Percentiles rank a stretch among this genome's conserved stretches.
Conservation (phyloP, 176 grass and related monocot genomes). For the Saccharum officinarum region DNA sequence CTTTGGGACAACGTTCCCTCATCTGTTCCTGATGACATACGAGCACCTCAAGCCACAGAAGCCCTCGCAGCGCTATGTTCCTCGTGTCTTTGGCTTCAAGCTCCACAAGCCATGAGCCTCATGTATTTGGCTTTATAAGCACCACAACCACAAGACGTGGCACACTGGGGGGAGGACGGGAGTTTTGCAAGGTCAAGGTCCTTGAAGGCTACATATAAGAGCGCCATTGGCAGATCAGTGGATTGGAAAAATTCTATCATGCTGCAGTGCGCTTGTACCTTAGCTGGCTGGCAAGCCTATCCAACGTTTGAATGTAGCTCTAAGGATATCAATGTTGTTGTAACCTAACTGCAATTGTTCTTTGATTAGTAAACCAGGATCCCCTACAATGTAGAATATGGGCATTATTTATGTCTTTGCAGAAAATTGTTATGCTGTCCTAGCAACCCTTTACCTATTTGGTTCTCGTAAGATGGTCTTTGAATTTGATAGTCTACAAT, state of each 20-base stretch:
- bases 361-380: slow-evolving; percentile 30
- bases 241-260: neutral
- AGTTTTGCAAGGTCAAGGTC: slow-evolving; percentile 23
- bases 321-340: slow-evolving; percentile 38
- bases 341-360: slow-evolving; percentile 33
- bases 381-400: neutral
- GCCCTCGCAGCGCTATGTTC: slow-evolving; percentile 48
- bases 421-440: neutral
- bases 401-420: neutral
- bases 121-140: slow-evolving; percentile 35
- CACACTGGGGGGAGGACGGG: neutral
- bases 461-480: neutral
- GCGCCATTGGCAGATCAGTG: neutral
- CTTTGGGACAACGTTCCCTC: slow-evolving; percentile 72
- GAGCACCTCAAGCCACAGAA: slow-evolving; percentile 74
- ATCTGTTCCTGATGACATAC: slow-evolving; percentile 71
- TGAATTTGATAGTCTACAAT: neutral
- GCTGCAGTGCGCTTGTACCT: neutral
- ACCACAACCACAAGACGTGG: slow-evolving; percentile 36
- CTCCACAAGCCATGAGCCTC: slow-evolving; percentile 51
- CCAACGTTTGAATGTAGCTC: slow-evolving; percentile 42
- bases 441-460: neutral
- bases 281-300: neutral
- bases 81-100: slow-evolving; percentile 70
- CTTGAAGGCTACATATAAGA: slow-evolving; percentile 22